Evolutionary conservation across 169 alveolate species (phyloP).

Genomic region (Eimeria brunetti): DNA sequence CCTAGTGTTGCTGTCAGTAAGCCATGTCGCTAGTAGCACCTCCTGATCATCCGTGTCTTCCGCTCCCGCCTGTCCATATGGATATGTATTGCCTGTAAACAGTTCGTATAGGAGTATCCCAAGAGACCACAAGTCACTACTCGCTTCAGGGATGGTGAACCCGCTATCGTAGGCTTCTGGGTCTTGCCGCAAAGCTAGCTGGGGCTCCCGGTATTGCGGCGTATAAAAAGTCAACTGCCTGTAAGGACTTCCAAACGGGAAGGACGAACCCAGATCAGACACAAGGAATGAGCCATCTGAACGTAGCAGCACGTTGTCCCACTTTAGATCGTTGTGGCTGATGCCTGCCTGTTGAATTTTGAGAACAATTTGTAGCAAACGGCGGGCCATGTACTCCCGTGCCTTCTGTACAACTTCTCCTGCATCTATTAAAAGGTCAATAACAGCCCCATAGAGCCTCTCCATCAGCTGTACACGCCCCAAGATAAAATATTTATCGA

Average conservation of each 20-base stretch:
- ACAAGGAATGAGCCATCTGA: conserved; percentile 25
- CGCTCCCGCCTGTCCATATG: not conserved
- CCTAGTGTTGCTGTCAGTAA: not conserved
- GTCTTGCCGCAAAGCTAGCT: not conserved
- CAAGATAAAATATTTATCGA: not conserved
- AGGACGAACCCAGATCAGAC: conserved; percentile 1
- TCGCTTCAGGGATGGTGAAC: not conserved
- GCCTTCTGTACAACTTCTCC: not conserved
- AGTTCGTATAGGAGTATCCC: conserved; percentile 33
- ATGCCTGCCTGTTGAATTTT: conserved; percentile 26
- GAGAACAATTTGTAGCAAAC: not conserved
- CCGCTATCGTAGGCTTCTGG: not conserved
- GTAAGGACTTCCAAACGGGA: conserved; percentile 8
- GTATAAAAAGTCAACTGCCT: not conserved
- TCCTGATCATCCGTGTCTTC: not conserved
- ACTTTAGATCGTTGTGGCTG: conserved; percentile 50
- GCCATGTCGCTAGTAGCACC: not conserved
- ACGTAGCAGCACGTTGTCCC: conserved; percentile 32
- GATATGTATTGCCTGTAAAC: not conserved
- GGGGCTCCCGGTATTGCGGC: conserved; percentile 16
- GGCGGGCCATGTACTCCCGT: conserved; percentile 22
- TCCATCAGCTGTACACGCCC: conserved; percentile 20
- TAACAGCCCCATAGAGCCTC: not conserved
- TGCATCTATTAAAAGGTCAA: not conserved
- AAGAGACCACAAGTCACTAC: conserved; percentile 51